Conservation (phyloP, 768 basidiomycete species). For the Nidula microcarpa region DNA sequence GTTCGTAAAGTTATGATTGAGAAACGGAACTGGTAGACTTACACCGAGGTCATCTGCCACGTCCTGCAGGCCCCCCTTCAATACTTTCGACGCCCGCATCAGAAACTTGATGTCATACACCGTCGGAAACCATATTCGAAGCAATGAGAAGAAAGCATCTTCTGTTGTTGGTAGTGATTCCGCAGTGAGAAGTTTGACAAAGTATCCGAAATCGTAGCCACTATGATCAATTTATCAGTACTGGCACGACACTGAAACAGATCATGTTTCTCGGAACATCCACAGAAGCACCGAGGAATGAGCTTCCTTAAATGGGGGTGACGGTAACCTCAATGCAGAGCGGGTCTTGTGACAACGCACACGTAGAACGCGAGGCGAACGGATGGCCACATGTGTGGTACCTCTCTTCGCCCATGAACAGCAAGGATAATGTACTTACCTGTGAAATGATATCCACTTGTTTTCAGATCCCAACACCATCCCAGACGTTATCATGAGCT, state of each 20-base stretch:
- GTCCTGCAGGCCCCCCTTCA: constrained; percentile 89
- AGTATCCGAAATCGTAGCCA: constrained; percentile 99
- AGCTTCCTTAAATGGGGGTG: too few species aligned
- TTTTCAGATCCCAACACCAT: constrained; percentile 85
- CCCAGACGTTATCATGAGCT: constrained; percentile 94
- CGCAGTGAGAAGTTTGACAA: constrained; percentile 88
- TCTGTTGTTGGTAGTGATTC: constrained; percentile 86
- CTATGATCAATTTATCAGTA: constrained; percentile 34
- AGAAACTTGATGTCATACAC: constrained; percentile 98
- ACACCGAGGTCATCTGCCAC: constrained; percentile 96
- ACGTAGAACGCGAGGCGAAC: neutral
- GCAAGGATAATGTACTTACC: constrained; percentile 51
- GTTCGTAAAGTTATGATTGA: constrained; percentile 5
- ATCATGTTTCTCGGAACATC: too few species aligned
- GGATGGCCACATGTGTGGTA: neutral
- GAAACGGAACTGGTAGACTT: constrained; percentile 21
- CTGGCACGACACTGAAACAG: neutral
- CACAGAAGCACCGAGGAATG: too few species aligned
- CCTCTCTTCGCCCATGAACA: neutral
- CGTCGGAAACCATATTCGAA: constrained; percentile 91
- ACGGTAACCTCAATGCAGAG: neutral
- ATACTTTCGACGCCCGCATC: constrained; percentile 82
- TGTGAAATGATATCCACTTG: constrained; percentile 98
- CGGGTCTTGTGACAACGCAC: neutral
- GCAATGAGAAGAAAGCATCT: constrained; percentile 83